These are phyloP conservation scores for Dothistroma pini DNA, from an alignment of 2,329 filamentous ascomycete species.

Conservation along the genomic window DNA sequence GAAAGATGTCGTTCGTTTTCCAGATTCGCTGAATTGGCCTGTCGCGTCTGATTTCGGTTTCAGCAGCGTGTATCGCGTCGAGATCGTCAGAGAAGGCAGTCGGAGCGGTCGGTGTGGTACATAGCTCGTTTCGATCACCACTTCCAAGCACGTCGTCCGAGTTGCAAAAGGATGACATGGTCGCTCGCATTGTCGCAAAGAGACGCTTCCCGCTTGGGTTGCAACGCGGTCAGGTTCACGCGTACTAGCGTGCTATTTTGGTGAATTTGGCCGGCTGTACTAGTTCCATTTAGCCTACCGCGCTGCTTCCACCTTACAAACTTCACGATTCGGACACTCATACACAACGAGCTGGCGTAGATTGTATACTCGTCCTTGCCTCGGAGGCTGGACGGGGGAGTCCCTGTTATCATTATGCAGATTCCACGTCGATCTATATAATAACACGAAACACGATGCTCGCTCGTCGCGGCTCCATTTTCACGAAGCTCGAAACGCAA, in stretches of 20 bases:
- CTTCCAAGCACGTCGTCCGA: not conserved
- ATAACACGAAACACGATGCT: not conserved
- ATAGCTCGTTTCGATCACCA: conserved; percentile 18
- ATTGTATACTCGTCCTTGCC: too few species aligned
- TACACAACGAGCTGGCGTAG: too few species aligned
- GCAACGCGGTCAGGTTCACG: too few species aligned
- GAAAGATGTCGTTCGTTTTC: conserved; percentile 46
- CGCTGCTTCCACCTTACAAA: too few species aligned
- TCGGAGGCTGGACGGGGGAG: too few species aligned
- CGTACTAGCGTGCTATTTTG: too few species aligned
- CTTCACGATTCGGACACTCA: too few species aligned
- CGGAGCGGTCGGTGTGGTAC: conserved; percentile 8
- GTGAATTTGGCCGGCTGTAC: too few species aligned
- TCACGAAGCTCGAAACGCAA: not conserved
- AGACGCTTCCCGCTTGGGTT: too few species aligned
- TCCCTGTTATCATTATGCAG: not conserved
- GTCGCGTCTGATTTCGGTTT: conserved; percentile 43
- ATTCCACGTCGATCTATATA: not conserved
- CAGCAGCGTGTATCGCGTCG: conserved; percentile 42
- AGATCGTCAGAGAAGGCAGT: conserved; percentile 30
- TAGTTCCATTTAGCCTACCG: too few species aligned
- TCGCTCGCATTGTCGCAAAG: not conserved
- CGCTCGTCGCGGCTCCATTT: not conserved
- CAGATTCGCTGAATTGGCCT: conserved; percentile 52
- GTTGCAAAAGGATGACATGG: not conserved